Conservation (phyloP, 352 stramenopile species). For the Bremia lactucae region DNA sequence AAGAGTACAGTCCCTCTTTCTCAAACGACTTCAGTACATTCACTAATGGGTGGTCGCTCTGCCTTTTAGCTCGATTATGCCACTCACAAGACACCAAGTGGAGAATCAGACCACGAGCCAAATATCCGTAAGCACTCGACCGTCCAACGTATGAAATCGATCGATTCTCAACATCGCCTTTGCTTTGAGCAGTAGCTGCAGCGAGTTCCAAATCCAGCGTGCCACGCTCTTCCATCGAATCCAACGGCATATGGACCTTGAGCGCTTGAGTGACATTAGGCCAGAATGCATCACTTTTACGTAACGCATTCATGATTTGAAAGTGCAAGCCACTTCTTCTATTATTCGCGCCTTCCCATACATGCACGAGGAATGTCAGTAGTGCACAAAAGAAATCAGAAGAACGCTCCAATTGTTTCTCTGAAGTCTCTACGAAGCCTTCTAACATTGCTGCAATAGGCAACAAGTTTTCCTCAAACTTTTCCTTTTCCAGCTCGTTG, state of each 20-base stretch:
- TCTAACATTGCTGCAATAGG: slow-evolving; percentile 33
- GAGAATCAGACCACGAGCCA: slow-evolving; percentile 48
- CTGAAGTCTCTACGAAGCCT: slow-evolving; percentile 42
- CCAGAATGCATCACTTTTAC: slow-evolving; percentile 37
- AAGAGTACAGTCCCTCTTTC: slow-evolving; percentile 48
- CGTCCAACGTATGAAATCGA: slow-evolving; percentile 30
- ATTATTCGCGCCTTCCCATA: slow-evolving; percentile 39
- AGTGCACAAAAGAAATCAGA: slow-evolving; percentile 51
- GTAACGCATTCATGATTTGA: slow-evolving; percentile 35
- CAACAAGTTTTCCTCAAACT: slow-evolving; percentile 18
- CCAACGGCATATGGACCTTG: slow-evolving; percentile 45
- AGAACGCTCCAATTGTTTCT: slow-evolving; percentile 41
- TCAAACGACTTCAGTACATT: slow-evolving; percentile 48
- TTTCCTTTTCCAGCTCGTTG: slow-evolving; percentile 6
- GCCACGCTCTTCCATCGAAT: slow-evolving; percentile 25
- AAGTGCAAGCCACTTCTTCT: slow-evolving; percentile 32
- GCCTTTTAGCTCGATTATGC: slow-evolving; percentile 31
- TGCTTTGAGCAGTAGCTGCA: slow-evolving; percentile 17
- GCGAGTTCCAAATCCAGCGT: slow-evolving; percentile 29
- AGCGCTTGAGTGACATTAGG: slow-evolving; percentile 43
- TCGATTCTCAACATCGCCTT: slow-evolving; percentile 7
- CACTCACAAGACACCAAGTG: slow-evolving; percentile 56
- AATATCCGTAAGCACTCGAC: slow-evolving; percentile 44
- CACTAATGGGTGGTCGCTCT: slow-evolving; percentile 27
- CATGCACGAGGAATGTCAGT: slow-evolving; percentile 40